These are phyloP conservation scores for Xylariaceae sp. DNA, from an alignment of 2,329 filamentous ascomycete genomes.

Conservation along the genomic window DNA sequence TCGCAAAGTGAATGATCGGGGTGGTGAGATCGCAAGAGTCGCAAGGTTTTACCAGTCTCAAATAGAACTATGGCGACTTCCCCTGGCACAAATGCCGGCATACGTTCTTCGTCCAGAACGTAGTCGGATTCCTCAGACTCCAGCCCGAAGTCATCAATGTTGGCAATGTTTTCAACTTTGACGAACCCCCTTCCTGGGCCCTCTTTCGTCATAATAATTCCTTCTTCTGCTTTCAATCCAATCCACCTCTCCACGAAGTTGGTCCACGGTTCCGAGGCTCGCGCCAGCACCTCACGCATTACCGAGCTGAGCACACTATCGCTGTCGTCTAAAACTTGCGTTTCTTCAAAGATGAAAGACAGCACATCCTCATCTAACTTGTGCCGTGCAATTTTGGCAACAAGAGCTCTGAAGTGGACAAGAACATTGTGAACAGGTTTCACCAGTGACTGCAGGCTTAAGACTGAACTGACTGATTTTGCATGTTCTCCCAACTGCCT, in stretches of 20 bases:
- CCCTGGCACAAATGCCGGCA: constrained; percentile 67
- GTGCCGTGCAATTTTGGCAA: constrained; percentile 40
- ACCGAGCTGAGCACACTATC: constrained; percentile 58
- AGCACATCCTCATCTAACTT: constrained; percentile 58
- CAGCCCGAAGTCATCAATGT: constrained; percentile 55
- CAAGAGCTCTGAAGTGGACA: constrained; percentile 45
- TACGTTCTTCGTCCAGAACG: constrained; percentile 56
- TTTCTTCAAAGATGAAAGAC: constrained; percentile 57
- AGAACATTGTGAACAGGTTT: constrained; percentile 45
- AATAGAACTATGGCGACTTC: constrained; percentile 72
- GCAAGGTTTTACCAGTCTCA: constrained; percentile 72
- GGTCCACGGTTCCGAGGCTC: constrained; percentile 62
- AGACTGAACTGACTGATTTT: constrained; percentile 40
- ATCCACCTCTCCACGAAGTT: constrained; percentile 70
- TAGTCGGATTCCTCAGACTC: constrained; percentile 57
- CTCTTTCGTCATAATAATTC: constrained; percentile 48
- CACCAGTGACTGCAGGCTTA: constrained; percentile 49
- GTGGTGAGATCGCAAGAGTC: constrained; percentile 67
- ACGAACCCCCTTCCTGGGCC: constrained; percentile 55
- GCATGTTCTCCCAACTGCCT: constrained; percentile 42
- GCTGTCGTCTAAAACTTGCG: constrained; percentile 60
- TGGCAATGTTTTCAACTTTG: constrained; percentile 49
- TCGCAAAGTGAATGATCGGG: constrained; percentile 64
- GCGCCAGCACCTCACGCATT: constrained; percentile 61
- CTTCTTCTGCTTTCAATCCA: constrained; percentile 58